These are phyloP conservation scores for Hemisphaericaspora lyxosophila DNA, from an alignment of 1,139 yeast species.

Conservation along the genomic window DNA sequence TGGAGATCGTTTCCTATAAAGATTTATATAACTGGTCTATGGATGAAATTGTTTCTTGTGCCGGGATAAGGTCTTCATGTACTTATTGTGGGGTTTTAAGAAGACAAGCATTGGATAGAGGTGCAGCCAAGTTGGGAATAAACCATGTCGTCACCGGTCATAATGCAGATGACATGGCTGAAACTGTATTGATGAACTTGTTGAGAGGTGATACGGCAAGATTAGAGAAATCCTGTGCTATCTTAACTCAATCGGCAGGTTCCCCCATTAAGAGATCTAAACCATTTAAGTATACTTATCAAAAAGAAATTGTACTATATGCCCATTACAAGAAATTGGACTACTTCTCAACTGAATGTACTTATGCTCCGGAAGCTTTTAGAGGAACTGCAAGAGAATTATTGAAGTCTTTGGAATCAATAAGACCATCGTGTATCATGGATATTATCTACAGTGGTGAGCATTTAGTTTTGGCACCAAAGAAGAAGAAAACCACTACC, in stretches of 20 bases:
- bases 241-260: conserved; percentile 76
- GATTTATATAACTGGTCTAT: conserved; percentile 95
- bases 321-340: conserved; percentile 96
- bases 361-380: conserved; percentile 98
- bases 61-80: conserved; percentile 92
- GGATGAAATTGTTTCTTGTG: conserved; percentile 96
- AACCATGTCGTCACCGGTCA: conserved; percentile 96
- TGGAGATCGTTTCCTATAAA: conserved; percentile 85
- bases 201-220: conserved; percentile 96
- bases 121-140: conserved; percentile 86
- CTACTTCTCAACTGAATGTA: conserved; percentile 95
- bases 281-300: conserved; percentile 94
- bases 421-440: conserved; percentile 89
- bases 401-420: conserved; percentile 84
- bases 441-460: conserved; percentile 96
- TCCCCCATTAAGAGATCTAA: conserved; percentile 87
- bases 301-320: conserved; percentile 94
- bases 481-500: conserved; percentile 36
- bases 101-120: conserved; percentile 94
- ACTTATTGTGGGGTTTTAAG: conserved; percentile 98
- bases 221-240: conserved; percentile 84
- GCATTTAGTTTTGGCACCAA: conserved; percentile 66
- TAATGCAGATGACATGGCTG: conserved; percentile 99
- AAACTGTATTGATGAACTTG: conserved; percentile 92
- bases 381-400: conserved; percentile 95